A percentile compares a stretch with the other conserved stretches of the same genome.
Evolutionary conservation across 768 basidiomycete species (phyloP).

Genomic region (Lactarius pseudohatsudake): DNA sequence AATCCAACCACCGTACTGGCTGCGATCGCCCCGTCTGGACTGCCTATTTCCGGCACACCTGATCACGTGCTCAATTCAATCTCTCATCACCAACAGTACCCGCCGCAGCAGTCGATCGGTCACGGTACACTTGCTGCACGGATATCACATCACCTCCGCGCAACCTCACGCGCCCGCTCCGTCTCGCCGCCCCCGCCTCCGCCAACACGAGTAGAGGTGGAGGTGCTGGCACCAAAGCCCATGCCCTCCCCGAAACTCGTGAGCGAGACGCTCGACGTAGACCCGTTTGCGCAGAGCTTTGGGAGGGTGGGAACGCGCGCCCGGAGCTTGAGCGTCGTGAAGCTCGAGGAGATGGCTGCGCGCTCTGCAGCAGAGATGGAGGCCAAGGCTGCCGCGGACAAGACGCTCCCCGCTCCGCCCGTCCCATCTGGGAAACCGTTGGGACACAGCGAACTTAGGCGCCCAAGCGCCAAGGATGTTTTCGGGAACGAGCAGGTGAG

Average conservation of each 20-base stretch:
- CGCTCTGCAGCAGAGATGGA: conserved; percentile 33
- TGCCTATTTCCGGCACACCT: conserved; percentile 36
- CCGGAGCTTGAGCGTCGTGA: conserved; percentile 62
- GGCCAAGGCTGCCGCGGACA: conserved; percentile 42
- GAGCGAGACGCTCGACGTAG: neutral
- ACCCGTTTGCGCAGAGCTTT: conserved; percentile 6
- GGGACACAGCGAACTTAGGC: conserved; percentile 23
- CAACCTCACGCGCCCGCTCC: conserved; percentile 56
- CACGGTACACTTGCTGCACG: conserved; percentile 61
- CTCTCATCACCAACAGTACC: conserved; percentile 25
- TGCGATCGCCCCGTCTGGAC: conserved; percentile 36
- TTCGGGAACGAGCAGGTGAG: conserved; percentile 29
- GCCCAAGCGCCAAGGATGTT: conserved; percentile 37
- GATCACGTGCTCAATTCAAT: conserved; percentile 37
- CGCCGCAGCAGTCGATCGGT: conserved; percentile 47
- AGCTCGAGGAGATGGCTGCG: conserved; percentile 72
- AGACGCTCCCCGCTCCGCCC: conserved; percentile 62
- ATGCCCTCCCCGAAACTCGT: conserved; percentile 62
- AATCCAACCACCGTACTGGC: conserved; percentile 36
- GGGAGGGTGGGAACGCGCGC: conserved; percentile 32
- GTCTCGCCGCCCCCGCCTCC: conserved; percentile 50
- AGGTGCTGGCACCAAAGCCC: conserved; percentile 62
- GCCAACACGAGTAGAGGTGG: conserved; percentile 26
- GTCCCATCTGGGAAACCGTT: conserved; percentile 46
- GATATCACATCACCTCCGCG: conserved; percentile 57